Percentiles rank a stretch among this genome's conserved stretches.
Conservation (phyloP, 345 rosid species). For the Sisymbrium irio region DNA sequence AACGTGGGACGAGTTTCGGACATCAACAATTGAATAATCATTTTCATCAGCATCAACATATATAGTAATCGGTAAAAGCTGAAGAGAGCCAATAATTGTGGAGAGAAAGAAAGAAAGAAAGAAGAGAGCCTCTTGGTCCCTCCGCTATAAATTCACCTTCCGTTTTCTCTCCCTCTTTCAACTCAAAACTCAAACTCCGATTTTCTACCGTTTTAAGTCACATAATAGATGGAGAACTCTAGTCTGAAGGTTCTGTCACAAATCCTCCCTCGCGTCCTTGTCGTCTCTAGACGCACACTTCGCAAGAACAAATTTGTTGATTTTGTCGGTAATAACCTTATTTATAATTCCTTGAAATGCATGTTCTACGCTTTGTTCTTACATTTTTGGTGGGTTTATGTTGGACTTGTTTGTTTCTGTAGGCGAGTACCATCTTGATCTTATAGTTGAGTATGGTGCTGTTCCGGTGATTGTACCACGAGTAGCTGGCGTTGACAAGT, state of each 20-base stretch:
- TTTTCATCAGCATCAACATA: conserved; percentile 7
- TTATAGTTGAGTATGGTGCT: conserved; percentile 71
- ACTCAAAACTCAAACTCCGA: neutral
- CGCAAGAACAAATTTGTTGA: conserved; percentile 90
- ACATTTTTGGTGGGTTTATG: neutral
- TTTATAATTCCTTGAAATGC: neutral
- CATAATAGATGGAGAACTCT: conserved; percentile 25
- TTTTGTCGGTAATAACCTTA: conserved; percentile 56
- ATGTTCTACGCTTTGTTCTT: neutral
- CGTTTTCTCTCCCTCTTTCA: neutral
- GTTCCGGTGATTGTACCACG: conserved; percentile 85
- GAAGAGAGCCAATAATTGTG: neutral
- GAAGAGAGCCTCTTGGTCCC: neutral
- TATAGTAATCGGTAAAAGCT: neutral
- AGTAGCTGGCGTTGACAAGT: conserved; percentile 68
- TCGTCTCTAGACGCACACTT: conserved; percentile 78
- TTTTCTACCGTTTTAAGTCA: neutral
- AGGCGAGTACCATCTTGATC: conserved; percentile 96
- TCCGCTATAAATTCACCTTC: conserved; percentile 12
- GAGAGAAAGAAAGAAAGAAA: neutral
- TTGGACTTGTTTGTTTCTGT: conserved; percentile 8
- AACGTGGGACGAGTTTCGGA: conserved; percentile 6
- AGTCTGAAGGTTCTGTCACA: conserved; percentile 46
- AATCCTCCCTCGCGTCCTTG: conserved; percentile 77
- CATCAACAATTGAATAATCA: neutral